These are phyloP conservation scores for Hemileccinum impolitum DNA, from an alignment of 768 basidiomycete species.

Conservation along the genomic window DNA sequence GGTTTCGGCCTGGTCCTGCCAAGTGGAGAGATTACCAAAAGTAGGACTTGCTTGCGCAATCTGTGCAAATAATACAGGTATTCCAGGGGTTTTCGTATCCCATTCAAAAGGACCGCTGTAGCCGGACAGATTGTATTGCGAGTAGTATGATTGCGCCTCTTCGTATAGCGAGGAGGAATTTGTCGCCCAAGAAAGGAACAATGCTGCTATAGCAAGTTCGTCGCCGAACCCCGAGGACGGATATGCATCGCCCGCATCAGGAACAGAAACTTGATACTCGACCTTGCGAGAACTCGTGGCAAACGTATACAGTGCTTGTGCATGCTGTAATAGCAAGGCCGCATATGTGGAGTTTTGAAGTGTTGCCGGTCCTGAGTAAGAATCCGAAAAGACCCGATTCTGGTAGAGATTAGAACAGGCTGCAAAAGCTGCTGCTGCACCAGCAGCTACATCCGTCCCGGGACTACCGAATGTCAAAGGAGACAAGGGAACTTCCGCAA, in stretches of 20 bases:
- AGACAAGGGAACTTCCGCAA: not conserved
- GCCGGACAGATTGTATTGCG: conserved; percentile 49
- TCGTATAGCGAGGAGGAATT: conserved; percentile 56
- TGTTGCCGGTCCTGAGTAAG: conserved; percentile 58
- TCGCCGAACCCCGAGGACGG: conserved; percentile 69
- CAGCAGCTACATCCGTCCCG: conserved; percentile 87
- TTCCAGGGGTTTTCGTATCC: conserved; percentile 79
- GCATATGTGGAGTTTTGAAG: conserved; percentile 75
- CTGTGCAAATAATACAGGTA: conserved; percentile 74
- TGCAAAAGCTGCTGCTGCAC: conserved; percentile 82
- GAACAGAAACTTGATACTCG: conserved; percentile 69
- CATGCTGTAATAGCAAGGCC: conserved; percentile 65
- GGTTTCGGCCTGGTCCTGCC: conserved; percentile 66
- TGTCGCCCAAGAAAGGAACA: conserved; percentile 72
- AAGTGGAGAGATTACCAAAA: conserved; percentile 58
- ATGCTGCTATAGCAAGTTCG: conserved; percentile 70
- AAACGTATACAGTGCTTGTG: conserved; percentile 69
- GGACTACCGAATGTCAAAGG: conserved; percentile 40
- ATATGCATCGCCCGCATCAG: conserved; percentile 61
- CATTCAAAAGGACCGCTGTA: conserved; percentile 75
- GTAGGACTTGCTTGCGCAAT: conserved; percentile 55
- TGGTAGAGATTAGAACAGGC: conserved; percentile 82
- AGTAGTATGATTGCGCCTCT: conserved; percentile 62
- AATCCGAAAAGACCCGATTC: conserved; percentile 50
- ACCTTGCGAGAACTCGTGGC: conserved; percentile 64